phyloP scores from a whole-genome alignment of 75 land plant genomes.

The Chamaecyparis obtusa region DNA sequence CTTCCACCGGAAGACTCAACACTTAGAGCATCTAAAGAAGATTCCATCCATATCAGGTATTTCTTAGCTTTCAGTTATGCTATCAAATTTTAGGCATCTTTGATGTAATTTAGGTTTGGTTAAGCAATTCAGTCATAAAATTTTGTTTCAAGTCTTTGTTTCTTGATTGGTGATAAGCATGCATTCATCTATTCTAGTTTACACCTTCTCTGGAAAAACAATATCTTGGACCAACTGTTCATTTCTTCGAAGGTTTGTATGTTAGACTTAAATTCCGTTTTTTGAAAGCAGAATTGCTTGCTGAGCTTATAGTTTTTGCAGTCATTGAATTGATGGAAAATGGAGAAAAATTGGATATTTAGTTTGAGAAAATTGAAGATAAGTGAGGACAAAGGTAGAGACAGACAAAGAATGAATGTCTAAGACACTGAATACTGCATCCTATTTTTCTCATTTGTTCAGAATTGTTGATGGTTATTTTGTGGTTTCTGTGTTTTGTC shows the following conservation, averaged over 20 bases:
- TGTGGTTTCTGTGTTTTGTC: neutral
- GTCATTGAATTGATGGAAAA: neutral
- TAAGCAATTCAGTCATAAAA: neutral
- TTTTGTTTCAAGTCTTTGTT: too few species aligned
- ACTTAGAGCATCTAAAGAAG: constrained; percentile 86
- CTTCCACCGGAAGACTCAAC: constrained; percentile 95
- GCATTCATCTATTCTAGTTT: neutral
- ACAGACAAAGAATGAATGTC: neutral
- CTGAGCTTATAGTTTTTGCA: neutral
- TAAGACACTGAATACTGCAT: neutral
- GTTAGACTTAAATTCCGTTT: neutral
- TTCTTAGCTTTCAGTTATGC: neutral
- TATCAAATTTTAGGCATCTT: neutral
- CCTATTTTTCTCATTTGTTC: neutral
- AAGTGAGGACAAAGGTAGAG: neutral
- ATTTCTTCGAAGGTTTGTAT: neutral
- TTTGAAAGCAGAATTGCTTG: neutral
- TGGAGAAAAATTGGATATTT: neutral
- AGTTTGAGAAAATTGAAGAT: neutral
- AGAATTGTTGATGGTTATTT: neutral
- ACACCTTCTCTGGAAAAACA: neutral
- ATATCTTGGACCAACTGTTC: neutral
- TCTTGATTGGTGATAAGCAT: neutral
- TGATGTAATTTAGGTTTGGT: neutral
- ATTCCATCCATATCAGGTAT: constrained; percentile 83